phyloP scores from a whole-genome alignment of 1,284 basidiomycete species.

The Puccinia triticina region DNA sequence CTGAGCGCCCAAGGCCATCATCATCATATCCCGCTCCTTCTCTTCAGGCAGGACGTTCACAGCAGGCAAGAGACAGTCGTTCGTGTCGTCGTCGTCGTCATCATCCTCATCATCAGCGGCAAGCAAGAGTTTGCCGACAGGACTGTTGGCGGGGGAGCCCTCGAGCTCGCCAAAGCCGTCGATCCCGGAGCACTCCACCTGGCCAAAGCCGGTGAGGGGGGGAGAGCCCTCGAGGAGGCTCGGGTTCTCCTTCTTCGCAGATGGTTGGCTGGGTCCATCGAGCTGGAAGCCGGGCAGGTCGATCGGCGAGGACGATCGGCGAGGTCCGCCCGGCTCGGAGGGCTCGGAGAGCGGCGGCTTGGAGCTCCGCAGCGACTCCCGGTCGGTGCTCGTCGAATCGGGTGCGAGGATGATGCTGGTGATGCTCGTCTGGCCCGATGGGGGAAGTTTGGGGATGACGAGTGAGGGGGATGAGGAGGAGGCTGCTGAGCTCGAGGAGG shows the following conservation, averaged over 20 bases:
- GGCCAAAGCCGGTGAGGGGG: slow-evolving; percentile 28
- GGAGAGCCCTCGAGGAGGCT: not conserved
- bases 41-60: slow-evolving; percentile 51
- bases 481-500: slow-evolving; percentile 1
- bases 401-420: slow-evolving; percentile 19
- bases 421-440: not conserved
- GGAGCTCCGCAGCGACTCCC: not conserved
- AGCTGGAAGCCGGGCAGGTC: slow-evolving; percentile 36
- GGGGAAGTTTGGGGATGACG: not conserved
- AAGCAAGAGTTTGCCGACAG: not conserved
- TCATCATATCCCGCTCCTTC: slow-evolving; percentile 50
- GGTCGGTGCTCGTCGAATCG: slow-evolving; percentile 30
- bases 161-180: slow-evolving; percentile 18
- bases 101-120: slow-evolving; percentile 12
- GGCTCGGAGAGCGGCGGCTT: slow-evolving; percentile 11
- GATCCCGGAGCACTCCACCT: slow-evolving; percentile 13
- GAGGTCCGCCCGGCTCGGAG: not conserved
- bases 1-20: slow-evolving; percentile 48
- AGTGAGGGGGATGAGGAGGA: not conserved
- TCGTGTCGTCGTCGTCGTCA: slow-evolving; percentile 20
- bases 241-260: not conserved
- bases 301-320: slow-evolving; percentile 8
- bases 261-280: not conserved
- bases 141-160: not conserved
- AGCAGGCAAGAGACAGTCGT: slow-evolving; percentile 43